Base-by-base conservation (phyloP, 1,139 yeast species). In the Scheffersomyces quercinus region DNA sequence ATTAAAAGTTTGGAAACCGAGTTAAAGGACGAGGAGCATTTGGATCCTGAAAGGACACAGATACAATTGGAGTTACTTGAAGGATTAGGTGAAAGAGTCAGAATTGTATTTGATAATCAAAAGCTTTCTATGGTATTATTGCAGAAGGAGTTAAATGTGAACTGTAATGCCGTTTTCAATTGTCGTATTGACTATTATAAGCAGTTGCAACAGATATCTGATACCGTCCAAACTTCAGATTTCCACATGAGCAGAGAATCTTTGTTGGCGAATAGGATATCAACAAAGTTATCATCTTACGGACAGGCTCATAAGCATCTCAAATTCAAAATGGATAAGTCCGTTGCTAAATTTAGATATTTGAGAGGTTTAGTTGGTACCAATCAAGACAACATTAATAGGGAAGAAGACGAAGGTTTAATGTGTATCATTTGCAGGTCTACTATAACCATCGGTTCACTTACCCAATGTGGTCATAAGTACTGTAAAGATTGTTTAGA, bases 401-500 rank as follows among this genome's bases (percentile, higher is more conserved):
- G 39, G 3, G 44, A 48, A 4, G 63, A 56, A 12, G 60, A 59
- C 5, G 71, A 67, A 6, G 77, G 72, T 3, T 60, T 75, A 47
- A 66, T 76, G 39, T 93, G 98, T 64, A 77, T 84, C 36, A 90
- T 93, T 51, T 93, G 99, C 60, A 79, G 85, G 20, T 74, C 81
- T 3, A 61, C 77, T 2, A 88, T 90, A 37, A 73, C 81, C 3
- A 72, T 82, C 38, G 98, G 98, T 0, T 77, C 93, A 0, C 70
- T 91, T 47, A 85, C 96, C 0, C 82, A 81, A 14, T 91, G 98
- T 73, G 97, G 97, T 0, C 98, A 91, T 63, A 84, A 83, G 54
- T 91, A 85, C 59, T 91, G 97, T 59, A 78, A 80, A 46, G 85
- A 79, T 2, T 91, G 98, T 61, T 69, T 90, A 32, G 73, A 67